Conservation (phyloP, 768 basidiomycete species). For the Royoungia palumana region DNA sequence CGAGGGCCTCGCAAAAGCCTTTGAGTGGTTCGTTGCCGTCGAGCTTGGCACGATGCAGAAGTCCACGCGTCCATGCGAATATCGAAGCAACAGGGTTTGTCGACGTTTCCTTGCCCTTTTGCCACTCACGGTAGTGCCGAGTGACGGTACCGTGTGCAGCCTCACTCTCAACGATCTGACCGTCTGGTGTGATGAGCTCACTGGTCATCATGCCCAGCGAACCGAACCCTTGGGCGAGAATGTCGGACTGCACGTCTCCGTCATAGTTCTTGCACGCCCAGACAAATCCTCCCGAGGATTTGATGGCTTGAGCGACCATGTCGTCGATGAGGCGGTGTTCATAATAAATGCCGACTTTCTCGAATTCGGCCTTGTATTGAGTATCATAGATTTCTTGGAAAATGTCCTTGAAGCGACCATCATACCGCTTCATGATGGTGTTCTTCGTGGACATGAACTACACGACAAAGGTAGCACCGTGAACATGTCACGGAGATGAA, state of each 20-base stretch:
- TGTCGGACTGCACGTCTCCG: slow-evolving; percentile 86
- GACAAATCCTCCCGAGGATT: slow-evolving; percentile 90
- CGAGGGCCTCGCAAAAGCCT: slow-evolving; percentile 75
- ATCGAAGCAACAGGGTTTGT: slow-evolving; percentile 99
- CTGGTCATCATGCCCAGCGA: slow-evolving; percentile 97
- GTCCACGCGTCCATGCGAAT: slow-evolving; percentile 97
- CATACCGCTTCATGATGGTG: slow-evolving; percentile 96
- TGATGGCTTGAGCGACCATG: slow-evolving; percentile 98
- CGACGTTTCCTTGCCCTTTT: slow-evolving; percentile 96
- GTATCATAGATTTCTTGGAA: slow-evolving; percentile 94
- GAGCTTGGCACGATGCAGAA: slow-evolving; percentile 89
- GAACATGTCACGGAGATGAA: slow-evolving; percentile 9
- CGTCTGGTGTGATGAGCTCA: slow-evolving; percentile 93
- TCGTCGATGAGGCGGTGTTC: slow-evolving; percentile 97
- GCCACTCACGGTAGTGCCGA: slow-evolving; percentile 94
- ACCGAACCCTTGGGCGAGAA: slow-evolving; percentile 97
- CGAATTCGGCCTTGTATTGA: slow-evolving; percentile 70
- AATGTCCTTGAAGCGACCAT: slow-evolving; percentile 98
- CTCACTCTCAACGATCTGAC: slow-evolving; percentile 88
- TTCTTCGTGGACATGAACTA: slow-evolving; percentile 98
- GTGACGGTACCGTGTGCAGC: slow-evolving; percentile 98
- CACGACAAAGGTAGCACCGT: neutral
- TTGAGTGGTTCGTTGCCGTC: slow-evolving; percentile 76
- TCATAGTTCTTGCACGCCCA: slow-evolving; percentile 80
- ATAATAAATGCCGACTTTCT: slow-evolving; percentile 74